phyloP scores from a whole-genome alignment of 2,329 filamentous ascomycete genomes.

The Botrytis pseudocinerea region DNA sequence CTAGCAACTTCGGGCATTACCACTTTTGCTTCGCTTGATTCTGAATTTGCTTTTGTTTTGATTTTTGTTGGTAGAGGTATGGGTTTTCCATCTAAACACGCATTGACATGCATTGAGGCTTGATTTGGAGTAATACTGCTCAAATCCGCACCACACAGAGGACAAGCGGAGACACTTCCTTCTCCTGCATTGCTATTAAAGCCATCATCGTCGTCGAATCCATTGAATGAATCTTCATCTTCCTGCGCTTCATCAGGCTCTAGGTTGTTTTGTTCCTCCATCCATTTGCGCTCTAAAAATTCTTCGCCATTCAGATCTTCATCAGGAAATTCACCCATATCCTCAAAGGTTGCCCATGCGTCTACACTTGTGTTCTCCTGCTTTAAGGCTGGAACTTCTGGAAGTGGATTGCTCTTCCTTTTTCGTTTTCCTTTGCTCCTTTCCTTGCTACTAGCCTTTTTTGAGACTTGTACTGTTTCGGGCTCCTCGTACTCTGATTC shows the following conservation, averaged over 20 bases:
- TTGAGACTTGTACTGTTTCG: constrained; percentile 2
- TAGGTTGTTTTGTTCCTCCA: constrained; percentile 72
- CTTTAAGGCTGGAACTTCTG: constrained; percentile 46
- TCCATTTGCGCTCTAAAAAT: constrained; percentile 65
- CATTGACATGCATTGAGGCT: constrained; percentile 83
- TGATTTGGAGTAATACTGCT: constrained; percentile 62
- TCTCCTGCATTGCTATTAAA: constrained; percentile 27
- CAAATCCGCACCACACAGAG: constrained; percentile 72
- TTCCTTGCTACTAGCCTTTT: neutral
- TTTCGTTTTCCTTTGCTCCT: constrained; percentile 11
- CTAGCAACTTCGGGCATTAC: constrained; percentile 33
- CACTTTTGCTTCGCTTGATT: constrained; percentile 31
- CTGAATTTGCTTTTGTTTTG: constrained; percentile 30
- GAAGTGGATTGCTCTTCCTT: neutral
- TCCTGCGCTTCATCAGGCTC: constrained; percentile 52
- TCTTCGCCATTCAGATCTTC: constrained; percentile 57
- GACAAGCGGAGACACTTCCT: constrained; percentile 54
- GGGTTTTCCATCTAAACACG: constrained; percentile 82
- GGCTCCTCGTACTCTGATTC: constrained; percentile 4
- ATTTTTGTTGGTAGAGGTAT: constrained; percentile 52
- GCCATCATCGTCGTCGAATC: constrained; percentile 28
- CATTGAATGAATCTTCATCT: constrained; percentile 37
- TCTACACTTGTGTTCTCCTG: constrained; percentile 51
- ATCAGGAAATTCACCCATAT: constrained; percentile 59
- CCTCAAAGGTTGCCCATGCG: constrained; percentile 56